phyloP scores from a whole-genome alignment of 2,329 filamentous ascomycete species.

The Lasiodiplodia sp. region DNA sequence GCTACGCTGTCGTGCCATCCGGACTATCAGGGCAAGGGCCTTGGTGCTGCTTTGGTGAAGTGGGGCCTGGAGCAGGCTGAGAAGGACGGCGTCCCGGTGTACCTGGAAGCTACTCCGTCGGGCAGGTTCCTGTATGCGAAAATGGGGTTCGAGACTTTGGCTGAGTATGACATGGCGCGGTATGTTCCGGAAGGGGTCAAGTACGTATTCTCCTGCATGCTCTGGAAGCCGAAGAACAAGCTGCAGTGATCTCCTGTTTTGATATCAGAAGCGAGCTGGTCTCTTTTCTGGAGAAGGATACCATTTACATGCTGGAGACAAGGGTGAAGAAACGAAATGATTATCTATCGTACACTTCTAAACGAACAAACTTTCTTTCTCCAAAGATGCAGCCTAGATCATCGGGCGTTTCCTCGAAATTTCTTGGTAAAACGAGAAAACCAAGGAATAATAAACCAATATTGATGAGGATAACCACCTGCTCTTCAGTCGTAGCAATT shows the following conservation, averaged over 20 bases:
- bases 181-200: slow-evolving; percentile 28
- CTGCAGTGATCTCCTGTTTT: background rate
- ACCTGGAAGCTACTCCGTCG: slow-evolving; percentile 48
- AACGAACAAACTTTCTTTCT: too few species aligned
- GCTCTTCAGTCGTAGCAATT: too few species aligned
- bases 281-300: too few species aligned
- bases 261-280: background rate
- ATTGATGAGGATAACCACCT: too few species aligned
- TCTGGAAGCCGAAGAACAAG: background rate
- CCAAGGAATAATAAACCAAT: too few species aligned
- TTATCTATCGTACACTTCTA: too few species aligned
- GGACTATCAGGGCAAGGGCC: slow-evolving; percentile 16
- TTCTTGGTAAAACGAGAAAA: too few species aligned
- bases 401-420: too few species aligned
- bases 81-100: slow-evolving; percentile 44
- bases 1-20: slow-evolving; percentile 14
- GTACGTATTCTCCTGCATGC: background rate
- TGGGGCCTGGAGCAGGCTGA: slow-evolving; percentile 38
- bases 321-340: too few species aligned
- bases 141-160: slow-evolving; percentile 37
- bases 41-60: slow-evolving; percentile 13
- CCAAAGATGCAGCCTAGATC: too few species aligned
- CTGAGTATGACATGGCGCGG: slow-evolving; percentile 38
- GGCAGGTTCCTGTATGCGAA: slow-evolving; percentile 47
- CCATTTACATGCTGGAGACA: background rate